phyloP scores from a whole-genome alignment of 176 grass and related monocot species.

The Musa beccarii region DNA sequence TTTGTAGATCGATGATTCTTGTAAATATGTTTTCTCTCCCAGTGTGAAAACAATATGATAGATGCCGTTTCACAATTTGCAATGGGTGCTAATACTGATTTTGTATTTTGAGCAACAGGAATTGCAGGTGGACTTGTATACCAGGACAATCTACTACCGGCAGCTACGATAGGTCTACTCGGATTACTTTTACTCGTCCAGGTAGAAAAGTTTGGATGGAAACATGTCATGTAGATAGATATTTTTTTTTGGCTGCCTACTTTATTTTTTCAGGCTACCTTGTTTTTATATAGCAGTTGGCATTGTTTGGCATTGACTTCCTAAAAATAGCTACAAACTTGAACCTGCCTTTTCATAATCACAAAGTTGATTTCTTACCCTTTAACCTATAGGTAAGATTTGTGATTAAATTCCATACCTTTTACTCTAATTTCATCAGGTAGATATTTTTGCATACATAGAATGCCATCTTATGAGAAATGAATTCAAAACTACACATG shows the following conservation, averaged over 20 bases:
- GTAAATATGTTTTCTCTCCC: neutral
- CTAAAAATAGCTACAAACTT: too few species aligned
- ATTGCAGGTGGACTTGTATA: constrained; percentile 71
- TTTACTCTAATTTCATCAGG: neutral
- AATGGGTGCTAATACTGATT: neutral
- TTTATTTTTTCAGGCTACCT: neutral
- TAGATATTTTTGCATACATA: neutral
- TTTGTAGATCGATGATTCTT: neutral
- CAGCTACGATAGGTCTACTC: constrained; percentile 68
- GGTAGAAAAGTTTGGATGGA: neutral
- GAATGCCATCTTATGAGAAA: too few species aligned
- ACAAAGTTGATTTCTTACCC: too few species aligned
- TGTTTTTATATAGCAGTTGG: neutral
- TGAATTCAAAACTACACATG: too few species aligned
- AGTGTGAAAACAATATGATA: too few species aligned
- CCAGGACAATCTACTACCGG: constrained; percentile 68
- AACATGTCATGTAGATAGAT: neutral
- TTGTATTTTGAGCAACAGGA: constrained; percentile 29
- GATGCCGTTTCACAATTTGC: neutral
- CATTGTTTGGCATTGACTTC: too few species aligned
- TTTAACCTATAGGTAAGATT: neutral
- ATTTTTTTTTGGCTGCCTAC: neutral
- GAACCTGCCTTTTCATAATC: too few species aligned
- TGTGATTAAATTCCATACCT: neutral
- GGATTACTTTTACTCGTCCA: constrained; percentile 45